Evolutionary conservation across 768 basidiomycete species (phyloP), one percentile per base, ranked within the genome.

Genomic region (Pleurotus citrinopileatus): DNA sequence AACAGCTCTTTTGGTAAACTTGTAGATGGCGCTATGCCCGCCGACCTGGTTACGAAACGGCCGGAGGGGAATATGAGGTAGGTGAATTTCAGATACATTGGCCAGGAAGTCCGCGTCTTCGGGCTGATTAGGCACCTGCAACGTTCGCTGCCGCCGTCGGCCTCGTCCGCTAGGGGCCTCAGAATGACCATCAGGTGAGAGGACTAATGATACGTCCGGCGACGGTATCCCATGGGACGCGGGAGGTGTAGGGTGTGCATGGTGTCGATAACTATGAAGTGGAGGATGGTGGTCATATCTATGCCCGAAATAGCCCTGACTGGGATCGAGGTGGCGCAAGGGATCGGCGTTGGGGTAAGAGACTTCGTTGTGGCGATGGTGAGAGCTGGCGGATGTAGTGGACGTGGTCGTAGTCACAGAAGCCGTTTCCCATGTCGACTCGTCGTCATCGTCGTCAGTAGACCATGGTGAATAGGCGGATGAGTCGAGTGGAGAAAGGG

Each of bases 1-100:
- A 13, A 99, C 94, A 6, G 97, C 96, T 59, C 94, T 82, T 64
- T 93, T 93, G 3, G 95, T 98, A 60, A 99, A 98, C 65, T 95
- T 94, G 72, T 98, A 98, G 62, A 99, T 97, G 54, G 93, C 89
- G 59, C 84, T 92, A 67, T 99, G 97, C 2, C 97, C 97, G 37
- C 97, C 97, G 26, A 99, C 97, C 71, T 98, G 95, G 62, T 99
- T 97, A 45, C 91, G 86, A 72, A 98, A 99, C 4, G 97, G 97
- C 44, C 89, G 85, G 6, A 99, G 74, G 28, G 95, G 96, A 44
- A 99, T 94, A 55, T 94, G 91, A 1, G 90, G 91, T 40, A 92
- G 71, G 56, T 78, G 78, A 52, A 83, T 84, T 55, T 85, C 75
- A 10, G 81, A 72, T 37, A 77, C 60, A 53, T 80, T 73, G 52